A percentile compares a stretch with the other conserved stretches of the same genome.
Evolutionary conservation across 2,329 filamentous ascomycete species (phyloP).

Genomic region (Trichoderma guizhouense): DNA sequence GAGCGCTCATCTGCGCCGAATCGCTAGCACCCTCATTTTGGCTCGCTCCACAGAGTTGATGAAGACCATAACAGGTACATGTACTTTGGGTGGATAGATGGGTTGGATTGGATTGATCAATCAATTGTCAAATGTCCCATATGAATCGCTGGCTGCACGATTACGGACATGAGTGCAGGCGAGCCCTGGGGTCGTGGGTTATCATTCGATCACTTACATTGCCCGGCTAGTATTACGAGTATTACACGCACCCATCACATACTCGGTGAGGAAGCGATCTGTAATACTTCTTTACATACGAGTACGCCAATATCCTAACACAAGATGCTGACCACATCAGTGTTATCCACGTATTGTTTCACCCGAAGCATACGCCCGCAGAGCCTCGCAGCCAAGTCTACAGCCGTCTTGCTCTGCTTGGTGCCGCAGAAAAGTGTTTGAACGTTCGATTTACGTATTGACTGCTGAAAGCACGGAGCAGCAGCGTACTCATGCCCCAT

Average conservation of each 20-base stretch:
- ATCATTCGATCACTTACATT: neutral
- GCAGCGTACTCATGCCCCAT: neutral
- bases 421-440: neutral
- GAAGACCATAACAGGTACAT: neutral
- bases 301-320: neutral
- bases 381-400: neutral
- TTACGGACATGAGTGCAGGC: neutral
- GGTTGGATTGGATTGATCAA: neutral
- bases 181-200: neutral
- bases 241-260: neutral
- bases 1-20: constrained; percentile 14
- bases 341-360: neutral
- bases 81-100: neutral
- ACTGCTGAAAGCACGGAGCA: neutral
- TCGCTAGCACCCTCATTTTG: constrained; percentile 4
- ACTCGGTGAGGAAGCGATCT: neutral
- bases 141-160: neutral
- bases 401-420: neutral
- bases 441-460: neutral
- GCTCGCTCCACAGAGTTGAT: neutral
- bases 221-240: neutral
- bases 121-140: neutral
- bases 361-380: neutral
- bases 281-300: neutral
- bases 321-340: neutral